phyloP scores from a whole-genome alignment of 768 basidiomycete genomes.

The Termitomyces sp. region DNA sequence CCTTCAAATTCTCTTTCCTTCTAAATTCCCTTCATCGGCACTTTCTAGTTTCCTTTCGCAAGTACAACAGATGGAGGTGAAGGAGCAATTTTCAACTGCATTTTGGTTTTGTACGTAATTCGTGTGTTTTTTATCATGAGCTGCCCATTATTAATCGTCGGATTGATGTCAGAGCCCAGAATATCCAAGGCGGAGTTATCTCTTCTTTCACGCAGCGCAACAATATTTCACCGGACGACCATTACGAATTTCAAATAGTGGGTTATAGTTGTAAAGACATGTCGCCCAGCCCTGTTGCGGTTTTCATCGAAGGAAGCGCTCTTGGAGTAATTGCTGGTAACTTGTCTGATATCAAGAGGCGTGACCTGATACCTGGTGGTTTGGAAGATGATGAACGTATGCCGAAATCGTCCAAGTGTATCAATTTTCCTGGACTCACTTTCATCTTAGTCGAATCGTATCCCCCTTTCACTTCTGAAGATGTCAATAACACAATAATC shows the following conservation, averaged over 20 bases:
- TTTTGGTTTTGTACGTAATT: constrained; percentile 5
- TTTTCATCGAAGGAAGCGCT: not conserved
- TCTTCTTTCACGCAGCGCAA: constrained; percentile 10
- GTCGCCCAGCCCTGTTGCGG: not conserved
- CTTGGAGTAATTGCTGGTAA: not conserved
- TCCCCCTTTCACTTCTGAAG: constrained; percentile 11
- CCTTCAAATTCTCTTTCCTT: not conserved
- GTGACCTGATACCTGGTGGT: constrained; percentile 10
- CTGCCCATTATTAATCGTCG: not conserved
- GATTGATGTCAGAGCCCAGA: constrained; percentile 5
- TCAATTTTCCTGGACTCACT: not conserved
- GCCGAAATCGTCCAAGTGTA: not conserved
- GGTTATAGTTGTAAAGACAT: constrained; percentile 7
- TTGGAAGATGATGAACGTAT: constrained; percentile 4
- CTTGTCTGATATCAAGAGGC: not conserved
- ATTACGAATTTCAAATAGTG: constrained; percentile 7
- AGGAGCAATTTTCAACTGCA: constrained; percentile 11
- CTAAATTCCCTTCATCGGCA: not conserved
- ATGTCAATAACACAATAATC: constrained; percentile 10
- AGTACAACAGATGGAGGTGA: constrained; percentile 13
- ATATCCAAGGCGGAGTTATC: constrained; percentile 14
- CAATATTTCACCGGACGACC: not conserved
- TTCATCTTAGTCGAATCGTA: constrained; percentile 7
- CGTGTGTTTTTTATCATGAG: not conserved
- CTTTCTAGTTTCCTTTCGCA: constrained; percentile 15